phyloP scores from a whole-genome alignment of 2,329 filamentous ascomycete species.

The Cadophora sp. region DNA sequence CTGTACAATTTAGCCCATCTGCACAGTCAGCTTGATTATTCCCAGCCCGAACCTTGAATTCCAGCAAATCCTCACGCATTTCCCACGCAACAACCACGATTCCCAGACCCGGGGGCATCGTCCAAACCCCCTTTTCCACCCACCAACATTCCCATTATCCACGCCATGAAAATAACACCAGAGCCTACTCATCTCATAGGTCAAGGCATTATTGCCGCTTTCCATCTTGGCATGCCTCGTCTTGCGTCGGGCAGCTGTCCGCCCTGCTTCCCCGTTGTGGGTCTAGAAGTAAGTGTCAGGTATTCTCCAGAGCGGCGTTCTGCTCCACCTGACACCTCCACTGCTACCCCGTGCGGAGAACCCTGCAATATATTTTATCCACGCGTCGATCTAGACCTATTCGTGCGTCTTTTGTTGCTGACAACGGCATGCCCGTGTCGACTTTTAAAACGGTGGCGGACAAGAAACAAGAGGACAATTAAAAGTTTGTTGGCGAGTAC shows the following conservation, averaged over 20 bases:
- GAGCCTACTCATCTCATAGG: not conserved
- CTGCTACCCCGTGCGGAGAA: conserved; percentile 17
- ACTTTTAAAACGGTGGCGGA: not conserved
- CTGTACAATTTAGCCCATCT: not conserved
- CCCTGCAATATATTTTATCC: conserved; percentile 1
- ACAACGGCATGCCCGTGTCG: not conserved
- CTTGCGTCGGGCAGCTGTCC: not conserved
- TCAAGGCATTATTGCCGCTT: not conserved
- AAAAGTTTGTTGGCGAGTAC: too few species aligned
- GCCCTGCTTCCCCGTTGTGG: not conserved
- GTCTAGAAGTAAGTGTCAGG: not conserved
- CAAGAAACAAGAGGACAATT: not conserved
- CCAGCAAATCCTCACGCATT: not conserved
- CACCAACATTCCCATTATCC: not conserved
- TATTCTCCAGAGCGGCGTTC: not conserved
- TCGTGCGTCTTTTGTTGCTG: not conserved
- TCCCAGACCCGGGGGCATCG: not conserved
- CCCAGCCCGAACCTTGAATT: not conserved
- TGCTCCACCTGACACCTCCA: conserved; percentile 7
- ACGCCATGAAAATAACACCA: not conserved
- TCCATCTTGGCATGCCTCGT: not conserved
- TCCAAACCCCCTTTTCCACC: not conserved
- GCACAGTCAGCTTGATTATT: conserved; percentile 6
- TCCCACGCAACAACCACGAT: not conserved
- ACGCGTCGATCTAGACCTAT: not conserved